A percentile compares a stretch with the other conserved stretches of the same genome.
phyloP scores from a whole-genome alignment of 2,329 filamentous ascomycete species.

The Ophiocordyceps camponoti-leonardi region DNA sequence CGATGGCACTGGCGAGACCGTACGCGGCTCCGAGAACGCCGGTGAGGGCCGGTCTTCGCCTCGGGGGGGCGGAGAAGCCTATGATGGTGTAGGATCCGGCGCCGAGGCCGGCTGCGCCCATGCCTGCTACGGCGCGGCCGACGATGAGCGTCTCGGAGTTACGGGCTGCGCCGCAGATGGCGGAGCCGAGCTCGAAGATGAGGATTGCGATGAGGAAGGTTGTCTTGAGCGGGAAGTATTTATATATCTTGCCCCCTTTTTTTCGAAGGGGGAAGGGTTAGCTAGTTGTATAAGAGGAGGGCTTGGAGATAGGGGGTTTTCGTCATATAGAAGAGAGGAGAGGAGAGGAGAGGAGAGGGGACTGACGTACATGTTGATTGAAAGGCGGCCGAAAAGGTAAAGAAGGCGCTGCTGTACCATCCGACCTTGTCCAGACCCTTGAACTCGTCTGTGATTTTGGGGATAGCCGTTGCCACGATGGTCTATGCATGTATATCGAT shows the following conservation, averaged over 20 bases:
- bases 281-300: too few relatives aligned
- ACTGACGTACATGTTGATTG: not conserved
- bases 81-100: not conserved
- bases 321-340: too few relatives aligned
- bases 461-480: not conserved
- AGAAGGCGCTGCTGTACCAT: not conserved
- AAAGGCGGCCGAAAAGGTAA: not conserved
- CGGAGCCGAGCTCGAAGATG: not conserved
- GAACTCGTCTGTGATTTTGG: not conserved
- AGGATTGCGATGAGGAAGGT: not conserved
- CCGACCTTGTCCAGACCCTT: not conserved
- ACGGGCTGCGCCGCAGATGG: not conserved
- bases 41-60: not conserved
- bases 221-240: not conserved
- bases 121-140: not conserved
- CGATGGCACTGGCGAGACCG: not conserved
- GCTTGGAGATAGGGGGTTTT: too few relatives aligned
- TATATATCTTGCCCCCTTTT: not conserved
- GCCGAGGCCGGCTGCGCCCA: not conserved
- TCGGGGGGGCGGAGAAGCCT: not conserved
- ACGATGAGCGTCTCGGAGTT: not conserved
- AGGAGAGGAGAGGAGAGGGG: not conserved
- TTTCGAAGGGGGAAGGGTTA: slow-evolving; percentile 1
- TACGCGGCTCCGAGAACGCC: not conserved
- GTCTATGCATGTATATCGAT: not conserved